Evolutionary conservation across 352 stramenopile genomes (phyloP), one percentile per base, ranked within the genome.

Genomic region (Globisporangium solare): DNA sequence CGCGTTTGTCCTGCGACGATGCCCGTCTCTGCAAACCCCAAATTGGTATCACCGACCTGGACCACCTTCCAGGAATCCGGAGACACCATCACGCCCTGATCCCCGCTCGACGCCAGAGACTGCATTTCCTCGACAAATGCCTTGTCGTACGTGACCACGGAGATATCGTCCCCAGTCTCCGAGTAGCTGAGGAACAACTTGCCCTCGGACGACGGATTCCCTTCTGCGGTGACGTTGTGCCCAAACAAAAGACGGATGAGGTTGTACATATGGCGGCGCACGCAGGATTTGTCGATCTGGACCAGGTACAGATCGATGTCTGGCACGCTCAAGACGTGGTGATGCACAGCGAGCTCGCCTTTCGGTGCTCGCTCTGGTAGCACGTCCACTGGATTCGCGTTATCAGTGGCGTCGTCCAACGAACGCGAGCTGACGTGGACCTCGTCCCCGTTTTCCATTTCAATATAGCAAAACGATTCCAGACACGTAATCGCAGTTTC

Each of bases 1-100:
- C 71, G 61, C n/a, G 77, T 85, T 56, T 87, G 77, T n/a, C 73
- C 73, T 2, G 77, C 77, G 14, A 88, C 77, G 56, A 88, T 85
- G 21, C 74, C 77, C 2, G 74, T 83, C 54, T 88, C 77, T 8
- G 58, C 55, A 41, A 88, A 88, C 6, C 77, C 77, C 6, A 88
- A 55, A 54, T 79, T 78, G 24, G 75, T 76, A 47, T 82, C 75
- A 4, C 77, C 74, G 37, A 88, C 81, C 47, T 88, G 77, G 24
- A 88, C 77, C 14, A 81, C 73, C 42, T 79, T 82, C 77, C 74
- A 88, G 46, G 66, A 68, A 50, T 88, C 74, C 0, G 77, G 77
- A 12, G 74, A 88, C 4, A 88, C 73, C 32, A 74, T 74, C n/a
- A 88, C 70, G 14, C 75, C 74, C 17, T 77, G 55, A 39, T 74